Evolutionary conservation across 1,284 basidiomycete species (phyloP).

Genomic region (Porogramme epimiltina): DNA sequence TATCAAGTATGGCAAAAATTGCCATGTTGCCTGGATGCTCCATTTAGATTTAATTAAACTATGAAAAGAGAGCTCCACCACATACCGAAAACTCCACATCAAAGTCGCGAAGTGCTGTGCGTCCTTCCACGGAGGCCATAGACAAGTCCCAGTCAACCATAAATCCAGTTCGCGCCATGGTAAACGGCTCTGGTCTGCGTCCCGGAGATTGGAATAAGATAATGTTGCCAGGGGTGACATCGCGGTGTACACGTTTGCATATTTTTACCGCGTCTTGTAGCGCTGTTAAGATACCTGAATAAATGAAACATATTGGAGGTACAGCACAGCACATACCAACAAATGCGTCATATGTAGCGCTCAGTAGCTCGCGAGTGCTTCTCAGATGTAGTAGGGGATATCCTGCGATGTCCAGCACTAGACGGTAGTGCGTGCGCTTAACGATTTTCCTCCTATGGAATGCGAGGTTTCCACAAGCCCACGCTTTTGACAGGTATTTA

Average conservation of each 20-base stretch:
- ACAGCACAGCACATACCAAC: conserved; percentile 6
- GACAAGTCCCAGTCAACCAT: conserved; percentile 1
- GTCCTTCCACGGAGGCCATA: background rate
- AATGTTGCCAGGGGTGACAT: conserved; percentile 1
- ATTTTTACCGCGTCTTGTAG: background rate
- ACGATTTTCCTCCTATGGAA: background rate
- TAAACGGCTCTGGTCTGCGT: background rate
- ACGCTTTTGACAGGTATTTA: background rate
- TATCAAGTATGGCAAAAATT: background rate
- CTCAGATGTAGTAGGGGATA: conserved; percentile 2
- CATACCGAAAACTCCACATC: too few species aligned
- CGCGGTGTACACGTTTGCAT: background rate
- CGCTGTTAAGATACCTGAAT: background rate
- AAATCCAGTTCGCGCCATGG: background rate
- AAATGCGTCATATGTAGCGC: background rate
- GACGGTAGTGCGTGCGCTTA: conserved; percentile 7
- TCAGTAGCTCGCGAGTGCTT: conserved; percentile 11
- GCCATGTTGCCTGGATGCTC: background rate
- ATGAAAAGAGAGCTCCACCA: background rate
- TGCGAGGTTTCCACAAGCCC: too few species aligned
- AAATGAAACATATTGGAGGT: too few species aligned
- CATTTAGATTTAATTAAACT: background rate
- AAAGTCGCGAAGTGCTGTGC: too few species aligned
- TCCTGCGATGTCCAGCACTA: conserved; percentile 6
- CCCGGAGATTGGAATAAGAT: background rate